A percentile compares a stretch with the other conserved stretches of the same genome.
These are phyloP conservation scores for Pythium periplocum DNA, from an alignment of 352 stramenopile genomes.

Conservation along the genomic window DNA sequence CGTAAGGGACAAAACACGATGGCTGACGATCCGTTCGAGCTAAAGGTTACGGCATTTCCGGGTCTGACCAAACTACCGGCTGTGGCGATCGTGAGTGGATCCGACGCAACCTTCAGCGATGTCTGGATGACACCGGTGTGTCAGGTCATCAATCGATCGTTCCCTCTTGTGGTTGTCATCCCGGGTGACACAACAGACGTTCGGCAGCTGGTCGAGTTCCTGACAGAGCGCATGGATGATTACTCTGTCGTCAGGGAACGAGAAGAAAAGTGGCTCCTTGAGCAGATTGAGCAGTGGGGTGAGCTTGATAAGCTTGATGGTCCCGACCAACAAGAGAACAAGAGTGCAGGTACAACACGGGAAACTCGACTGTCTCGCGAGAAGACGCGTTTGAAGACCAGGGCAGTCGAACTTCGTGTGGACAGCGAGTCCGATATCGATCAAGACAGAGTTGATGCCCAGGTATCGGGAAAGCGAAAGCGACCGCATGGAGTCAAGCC, in stretches of 20 bases:
- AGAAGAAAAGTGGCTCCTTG: slow-evolving; percentile 54
- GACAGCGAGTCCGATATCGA: no score
- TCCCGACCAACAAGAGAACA: no score
- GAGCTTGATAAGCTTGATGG: no score
- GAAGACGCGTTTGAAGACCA: no score
- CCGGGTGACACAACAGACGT: slow-evolving; percentile 46
- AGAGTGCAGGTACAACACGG: no score
- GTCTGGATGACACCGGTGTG: slow-evolving; percentile 69
- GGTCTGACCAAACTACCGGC: slow-evolving; percentile 18
- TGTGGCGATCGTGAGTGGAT: slow-evolving; percentile 60
- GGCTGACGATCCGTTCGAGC: not conserved
- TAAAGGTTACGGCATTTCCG: slow-evolving; percentile 11
- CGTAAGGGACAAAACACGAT: not conserved
- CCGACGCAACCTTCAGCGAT: slow-evolving; percentile 67
- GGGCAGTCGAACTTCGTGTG: no score
- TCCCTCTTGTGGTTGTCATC: slow-evolving; percentile 57
- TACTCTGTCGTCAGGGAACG: slow-evolving; percentile 23
- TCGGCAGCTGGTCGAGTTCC: slow-evolving; percentile 60
- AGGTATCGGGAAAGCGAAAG: not conserved
- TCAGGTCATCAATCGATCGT: slow-evolving; percentile 62
- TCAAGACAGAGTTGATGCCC: no score
- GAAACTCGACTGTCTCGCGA: no score
- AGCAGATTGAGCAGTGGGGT: slow-evolving; percentile 33
- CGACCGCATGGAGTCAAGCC: slow-evolving; percentile 2
- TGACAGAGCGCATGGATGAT: slow-evolving; percentile 44